A percentile compares a stretch with the other conserved stretches of the same genome.
Evolutionary conservation across 768 basidiomycete genomes (phyloP).

Genomic region (Boletus bicolor): DNA sequence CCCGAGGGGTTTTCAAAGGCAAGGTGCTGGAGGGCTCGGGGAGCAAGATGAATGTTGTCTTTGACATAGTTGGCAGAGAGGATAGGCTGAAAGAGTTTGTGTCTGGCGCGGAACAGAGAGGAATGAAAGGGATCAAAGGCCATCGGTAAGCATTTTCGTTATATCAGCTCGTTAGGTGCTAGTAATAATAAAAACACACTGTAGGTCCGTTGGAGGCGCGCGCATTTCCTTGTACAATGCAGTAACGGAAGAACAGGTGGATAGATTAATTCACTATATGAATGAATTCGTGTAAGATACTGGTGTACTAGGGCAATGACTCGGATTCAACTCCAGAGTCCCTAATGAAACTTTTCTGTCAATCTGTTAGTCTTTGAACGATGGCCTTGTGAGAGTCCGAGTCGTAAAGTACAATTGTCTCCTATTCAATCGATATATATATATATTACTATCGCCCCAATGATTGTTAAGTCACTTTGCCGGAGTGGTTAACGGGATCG

Average conservation of each 20-base stretch:
- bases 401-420: no score
- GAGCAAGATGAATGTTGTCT: conserved; percentile 97
- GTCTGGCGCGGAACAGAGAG: conserved; percentile 70
- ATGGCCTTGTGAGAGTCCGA: no score
- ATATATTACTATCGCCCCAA: not conserved
- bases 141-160: conserved; percentile 64
- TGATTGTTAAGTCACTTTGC: conserved; percentile 65
- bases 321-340: conserved; percentile 4
- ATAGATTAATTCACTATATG: conserved; percentile 58
- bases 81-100: conserved; percentile 73
- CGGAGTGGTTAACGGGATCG: conserved; percentile 92
- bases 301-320: not conserved
- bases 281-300: conserved; percentile 42
- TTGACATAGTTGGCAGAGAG: conserved; percentile 73
- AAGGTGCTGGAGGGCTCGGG: conserved; percentile 74
- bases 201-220: conserved; percentile 64
- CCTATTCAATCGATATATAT: no score
- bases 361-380: no score
- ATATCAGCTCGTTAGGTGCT: not conserved
- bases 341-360: not conserved
- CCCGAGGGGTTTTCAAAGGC: conserved; percentile 61
- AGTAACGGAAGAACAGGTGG: conserved; percentile 70
- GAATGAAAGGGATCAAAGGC: conserved; percentile 87
- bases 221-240: conserved; percentile 90
- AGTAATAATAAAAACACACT: not conserved